A percentile compares a stretch with the other conserved stretches of the same genome.
Conservation (phyloP, 139 green algal species). For the Micractinium conductrix region DNA sequence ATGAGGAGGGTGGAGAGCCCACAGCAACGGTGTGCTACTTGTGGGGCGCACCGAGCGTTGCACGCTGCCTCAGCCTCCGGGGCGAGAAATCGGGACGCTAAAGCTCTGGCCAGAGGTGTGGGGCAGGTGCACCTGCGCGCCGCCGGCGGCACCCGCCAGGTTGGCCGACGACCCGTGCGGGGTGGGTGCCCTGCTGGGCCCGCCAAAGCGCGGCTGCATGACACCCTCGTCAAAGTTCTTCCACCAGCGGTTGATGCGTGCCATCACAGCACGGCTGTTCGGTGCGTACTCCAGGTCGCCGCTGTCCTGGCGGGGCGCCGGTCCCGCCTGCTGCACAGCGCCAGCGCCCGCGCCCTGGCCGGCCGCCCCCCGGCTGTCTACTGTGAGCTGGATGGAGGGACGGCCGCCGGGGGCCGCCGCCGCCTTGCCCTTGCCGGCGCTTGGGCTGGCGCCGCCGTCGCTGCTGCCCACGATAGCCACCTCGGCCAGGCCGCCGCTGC, state of each 20-base stretch:
- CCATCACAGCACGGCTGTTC: conserved; percentile 30
- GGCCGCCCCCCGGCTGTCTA: neutral
- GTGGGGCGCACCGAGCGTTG: no score
- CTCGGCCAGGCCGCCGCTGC: conserved; percentile 15
- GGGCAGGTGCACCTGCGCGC: neutral
- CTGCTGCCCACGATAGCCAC: neutral
- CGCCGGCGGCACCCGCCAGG: neutral
- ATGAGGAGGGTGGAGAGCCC: no score
- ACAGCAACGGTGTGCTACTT: neutral
- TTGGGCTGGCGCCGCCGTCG: neutral
- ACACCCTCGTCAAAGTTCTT: conserved; percentile 51
- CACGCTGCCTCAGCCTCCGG: neutral
- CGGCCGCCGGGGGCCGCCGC: neutral
- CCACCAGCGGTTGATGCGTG: conserved; percentile 48
- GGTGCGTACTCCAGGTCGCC: conserved; percentile 11
- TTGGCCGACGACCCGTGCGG: neutral
- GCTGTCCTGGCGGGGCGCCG: neutral
- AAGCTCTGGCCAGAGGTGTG: conserved; percentile 13
- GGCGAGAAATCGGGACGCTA: neutral
- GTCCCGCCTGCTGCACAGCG: neutral
- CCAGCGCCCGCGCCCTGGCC: neutral
- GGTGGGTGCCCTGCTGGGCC: conserved; percentile 17
- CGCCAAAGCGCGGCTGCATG: conserved; percentile 66
- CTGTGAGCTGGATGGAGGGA: conserved; percentile 8
- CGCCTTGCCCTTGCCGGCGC: neutral